Evolutionary conservation across 2,329 filamentous ascomycete species (phyloP), one percentile per base, ranked within the genome.

Genomic region (Lachnellula hyalina): DNA sequence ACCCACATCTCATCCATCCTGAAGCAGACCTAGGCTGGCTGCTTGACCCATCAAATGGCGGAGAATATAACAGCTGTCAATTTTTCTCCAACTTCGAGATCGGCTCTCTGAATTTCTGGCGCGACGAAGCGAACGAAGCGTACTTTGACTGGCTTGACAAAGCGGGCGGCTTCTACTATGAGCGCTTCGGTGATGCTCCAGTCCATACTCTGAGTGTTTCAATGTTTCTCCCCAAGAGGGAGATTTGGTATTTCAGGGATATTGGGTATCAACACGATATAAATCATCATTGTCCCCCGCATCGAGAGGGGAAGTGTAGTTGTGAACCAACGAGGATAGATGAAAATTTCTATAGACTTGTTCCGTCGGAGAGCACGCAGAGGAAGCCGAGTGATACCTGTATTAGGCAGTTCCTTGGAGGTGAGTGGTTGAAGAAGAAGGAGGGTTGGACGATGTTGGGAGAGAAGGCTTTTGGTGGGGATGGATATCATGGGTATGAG

Each of bases 11-110:
- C 72, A 81, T 97, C 66, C 82, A 80, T 17, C 76, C 87, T 60
- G 85, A 83, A 66, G 96, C 96, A 74, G 87, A 87, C 2, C 85
- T 97, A 82, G 80, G 77, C 4, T 97, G 96, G 76, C 75, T 99
- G 63, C 94, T 89, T 65, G 90, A 96, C 63, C 47, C 65, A 7
- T 89, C 96, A 62, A 84, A 82, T 50, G 92, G 92, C 51, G 84
- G 92, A 57, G 90, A 82, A 8, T 97, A 97, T 78, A 99, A 96
- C 77, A 85, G 91, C 71, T 99, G 94, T 75, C 94, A 97, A 72
- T 97, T 97, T 86, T 99, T 94, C 91, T 96, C 92, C 68, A 99
- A 97, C 77, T 99, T 97, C 64, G 94, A 97, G 71, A 87, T 97
- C 64, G 94, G 92, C 61, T 93, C 86, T 72, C 79, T 97, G 36